Conservation (phyloP, 148 eudicot species). For the Rheum nobile region DNA sequence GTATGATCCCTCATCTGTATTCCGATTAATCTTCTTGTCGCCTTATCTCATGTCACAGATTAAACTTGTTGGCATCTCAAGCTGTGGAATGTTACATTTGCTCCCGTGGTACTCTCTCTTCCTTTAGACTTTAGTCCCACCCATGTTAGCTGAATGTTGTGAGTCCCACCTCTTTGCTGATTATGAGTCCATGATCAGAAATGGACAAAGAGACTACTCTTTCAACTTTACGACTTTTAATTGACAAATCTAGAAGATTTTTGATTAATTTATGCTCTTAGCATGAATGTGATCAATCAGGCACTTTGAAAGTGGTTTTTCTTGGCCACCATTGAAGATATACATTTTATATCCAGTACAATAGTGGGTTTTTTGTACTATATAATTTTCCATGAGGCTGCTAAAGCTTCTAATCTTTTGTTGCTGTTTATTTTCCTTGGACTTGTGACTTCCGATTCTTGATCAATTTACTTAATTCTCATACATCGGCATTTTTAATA, state of each 20-base stretch:
- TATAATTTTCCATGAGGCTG: neutral
- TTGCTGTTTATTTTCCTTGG: neutral
- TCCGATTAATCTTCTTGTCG: neutral
- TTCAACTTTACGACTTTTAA: slow-evolving; percentile 3
- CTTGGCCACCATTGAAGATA: neutral
- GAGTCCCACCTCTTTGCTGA: slow-evolving; percentile 2
- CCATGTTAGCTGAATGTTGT: neutral
- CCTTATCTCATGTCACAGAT: neutral
- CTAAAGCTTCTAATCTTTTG: neutral
- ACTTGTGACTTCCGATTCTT: neutral
- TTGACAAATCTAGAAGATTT: neutral
- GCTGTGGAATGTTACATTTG: neutral
- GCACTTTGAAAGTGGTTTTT: neutral
- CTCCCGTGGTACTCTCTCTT: neutral
- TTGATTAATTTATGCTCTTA: neutral
- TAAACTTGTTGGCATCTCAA: neutral
- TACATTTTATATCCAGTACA: neutral
- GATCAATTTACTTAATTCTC: neutral
- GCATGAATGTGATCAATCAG: slow-evolving; percentile 1
- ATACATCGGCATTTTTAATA: neutral
- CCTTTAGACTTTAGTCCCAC: neutral
- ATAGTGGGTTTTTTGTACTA: neutral
- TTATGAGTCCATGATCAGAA: slow-evolving; percentile 3
- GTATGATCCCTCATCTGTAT: neutral
- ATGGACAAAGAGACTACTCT: slow-evolving; percentile 5